phyloP scores from a whole-genome alignment of 257 asterid genomes.

The Handroanthus guayacan region DNA sequence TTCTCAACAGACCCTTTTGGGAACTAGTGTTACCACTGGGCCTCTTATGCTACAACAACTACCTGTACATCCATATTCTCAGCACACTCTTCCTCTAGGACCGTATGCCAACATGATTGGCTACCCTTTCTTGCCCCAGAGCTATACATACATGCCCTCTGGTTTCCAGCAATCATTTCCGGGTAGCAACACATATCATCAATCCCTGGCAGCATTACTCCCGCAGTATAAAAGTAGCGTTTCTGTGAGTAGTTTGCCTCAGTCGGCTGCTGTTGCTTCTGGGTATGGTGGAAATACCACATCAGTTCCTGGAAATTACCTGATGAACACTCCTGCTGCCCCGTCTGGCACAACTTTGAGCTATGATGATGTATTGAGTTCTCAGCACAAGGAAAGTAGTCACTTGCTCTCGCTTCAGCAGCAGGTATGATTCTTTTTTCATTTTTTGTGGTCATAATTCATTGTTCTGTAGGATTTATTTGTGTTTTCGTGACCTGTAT shows the following conservation, averaged over 20 bases:
- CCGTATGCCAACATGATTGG: constrained; percentile 73
- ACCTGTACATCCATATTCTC: constrained; percentile 75
- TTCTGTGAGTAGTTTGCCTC: constrained; percentile 74
- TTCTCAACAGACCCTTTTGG: constrained; percentile 55
- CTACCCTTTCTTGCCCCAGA: constrained; percentile 75
- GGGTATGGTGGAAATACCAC: constrained; percentile 68
- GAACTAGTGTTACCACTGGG: constrained; percentile 64
- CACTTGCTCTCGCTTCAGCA: constrained; percentile 79
- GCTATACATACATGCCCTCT: constrained; percentile 75
- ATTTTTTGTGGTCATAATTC: background rate
- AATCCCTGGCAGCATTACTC: constrained; percentile 70
- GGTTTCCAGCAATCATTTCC: constrained; percentile 78
- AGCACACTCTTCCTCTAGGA: constrained; percentile 66
- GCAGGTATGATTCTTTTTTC: constrained; percentile 53
- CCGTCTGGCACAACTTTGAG: constrained; percentile 61
- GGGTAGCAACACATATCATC: constrained; percentile 69
- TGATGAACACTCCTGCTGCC: constrained; percentile 66
- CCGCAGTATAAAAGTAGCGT: constrained; percentile 70
- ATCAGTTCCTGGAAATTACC: constrained; percentile 70
- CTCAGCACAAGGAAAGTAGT: constrained; percentile 76
- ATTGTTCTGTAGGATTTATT: background rate
- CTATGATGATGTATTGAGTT: constrained; percentile 72
- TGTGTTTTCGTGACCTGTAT: background rate
- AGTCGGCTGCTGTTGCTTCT: constrained; percentile 74
- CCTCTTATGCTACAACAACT: constrained; percentile 79